Evolutionary conservation across 2,329 filamentous ascomycete genomes (phyloP).

Genomic region (Grosmannia huntii): DNA sequence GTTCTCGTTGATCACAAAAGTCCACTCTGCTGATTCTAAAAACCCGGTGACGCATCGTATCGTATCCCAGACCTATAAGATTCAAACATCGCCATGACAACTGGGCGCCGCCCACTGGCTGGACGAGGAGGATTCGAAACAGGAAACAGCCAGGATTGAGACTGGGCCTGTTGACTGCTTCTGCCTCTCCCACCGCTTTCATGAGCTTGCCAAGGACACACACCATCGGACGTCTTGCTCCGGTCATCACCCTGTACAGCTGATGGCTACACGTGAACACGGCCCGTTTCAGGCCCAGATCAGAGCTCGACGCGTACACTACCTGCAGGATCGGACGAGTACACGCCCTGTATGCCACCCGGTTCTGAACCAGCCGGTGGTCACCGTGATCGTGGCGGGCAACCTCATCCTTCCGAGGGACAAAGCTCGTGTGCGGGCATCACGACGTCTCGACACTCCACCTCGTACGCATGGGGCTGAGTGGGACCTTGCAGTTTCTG

Average conservation of each 20-base stretch:
- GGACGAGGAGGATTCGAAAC: neutral
- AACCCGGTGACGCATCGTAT: too few species aligned
- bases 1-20: too few species aligned
- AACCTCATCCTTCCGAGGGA: neutral
- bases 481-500: neutral
- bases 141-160: neutral
- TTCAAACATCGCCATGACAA: neutral
- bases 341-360: neutral
- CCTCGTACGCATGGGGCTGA: neutral
- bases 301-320: neutral
- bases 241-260: too few species aligned
- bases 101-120: neutral
- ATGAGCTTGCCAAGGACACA: neutral
- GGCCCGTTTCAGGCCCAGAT: neutral
- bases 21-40: too few species aligned
- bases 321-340: neutral
- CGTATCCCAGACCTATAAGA: neutral
- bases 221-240: neutral
- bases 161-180: neutral
- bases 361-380: neutral
- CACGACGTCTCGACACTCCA: neutral
- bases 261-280: too few species aligned
- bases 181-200: neutral
- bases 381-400: neutral
- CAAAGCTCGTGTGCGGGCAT: neutral